phyloP scores from a whole-genome alignment of 2,329 filamentous ascomycete genomes.

The Akanthomyces muscarius region DNA sequence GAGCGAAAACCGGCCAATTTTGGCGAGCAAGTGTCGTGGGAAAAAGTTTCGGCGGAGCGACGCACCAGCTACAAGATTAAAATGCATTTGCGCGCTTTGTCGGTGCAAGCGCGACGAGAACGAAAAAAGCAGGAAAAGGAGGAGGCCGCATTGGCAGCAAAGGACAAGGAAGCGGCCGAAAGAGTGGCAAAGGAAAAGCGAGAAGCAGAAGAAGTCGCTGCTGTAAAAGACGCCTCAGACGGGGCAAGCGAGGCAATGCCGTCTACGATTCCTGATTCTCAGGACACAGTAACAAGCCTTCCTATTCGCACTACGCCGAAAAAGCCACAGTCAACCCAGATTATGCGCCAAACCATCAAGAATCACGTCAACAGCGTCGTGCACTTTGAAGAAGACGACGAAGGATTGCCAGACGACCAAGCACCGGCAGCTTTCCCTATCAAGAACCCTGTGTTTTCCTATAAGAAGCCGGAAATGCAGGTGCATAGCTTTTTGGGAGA shows the following conservation, averaged over 20 bases:
- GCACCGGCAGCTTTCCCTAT: background rate
- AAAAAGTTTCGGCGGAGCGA: conserved; percentile 20
- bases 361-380: conserved; percentile 16
- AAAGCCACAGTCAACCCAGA: conserved; percentile 2
- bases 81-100: conserved; percentile 12
- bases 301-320: conserved; percentile 13
- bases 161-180: conserved; percentile 12
- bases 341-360: conserved; percentile 13
- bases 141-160: conserved; percentile 10
- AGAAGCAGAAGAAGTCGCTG: background rate
- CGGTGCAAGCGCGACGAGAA: conserved; percentile 1
- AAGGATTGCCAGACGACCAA: conserved; percentile 1
- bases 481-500: conserved; percentile 13
- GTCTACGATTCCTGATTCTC: conserved; percentile 17
- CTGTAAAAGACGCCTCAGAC: background rate
- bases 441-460: conserved; percentile 2
- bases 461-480: conserved; percentile 2
- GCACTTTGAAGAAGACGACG: conserved; percentile 14
- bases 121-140: conserved; percentile 6
- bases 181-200: conserved; percentile 10
- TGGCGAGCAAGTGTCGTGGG: conserved; percentile 30
- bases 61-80: conserved; percentile 16
- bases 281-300: conserved; percentile 7
- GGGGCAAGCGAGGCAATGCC: background rate
- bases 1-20: conserved; percentile 29